phyloP scores from a whole-genome alignment of 371 early-diverging fungal species.

The Circinella minor region DNA sequence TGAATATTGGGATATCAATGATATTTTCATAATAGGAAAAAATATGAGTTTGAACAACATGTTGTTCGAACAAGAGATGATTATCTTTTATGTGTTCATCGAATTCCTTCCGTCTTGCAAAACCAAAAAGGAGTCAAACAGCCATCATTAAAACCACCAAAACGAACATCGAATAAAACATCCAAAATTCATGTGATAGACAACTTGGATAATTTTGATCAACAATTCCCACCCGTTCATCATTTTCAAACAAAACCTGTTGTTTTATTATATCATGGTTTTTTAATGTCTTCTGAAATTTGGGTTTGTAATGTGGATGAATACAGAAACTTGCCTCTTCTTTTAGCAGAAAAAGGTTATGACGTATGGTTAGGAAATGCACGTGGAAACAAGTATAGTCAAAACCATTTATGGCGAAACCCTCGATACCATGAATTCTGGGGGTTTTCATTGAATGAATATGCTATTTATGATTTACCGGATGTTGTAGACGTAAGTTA shows the following conservation, averaged over 20 bases:
- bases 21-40: constrained; percentile 26
- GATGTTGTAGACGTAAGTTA: constrained; percentile 76
- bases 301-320: constrained; percentile 86
- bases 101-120: constrained; percentile 63
- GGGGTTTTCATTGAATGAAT: constrained; percentile 94
- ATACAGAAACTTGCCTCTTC: constrained; percentile 69
- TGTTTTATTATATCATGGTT: constrained; percentile 93
- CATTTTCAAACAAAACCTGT: constrained; percentile 60
- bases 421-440: constrained; percentile 82
- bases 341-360: constrained; percentile 83
- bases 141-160: constrained; percentile 5
- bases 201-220: constrained; percentile 36
- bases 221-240: constrained; percentile 18
- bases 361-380: constrained; percentile 98
- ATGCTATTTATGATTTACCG: constrained; percentile 88
- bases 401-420: constrained; percentile 76
- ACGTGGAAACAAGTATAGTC: constrained; percentile 96
- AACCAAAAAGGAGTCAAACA: not conserved
- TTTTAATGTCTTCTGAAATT: constrained; percentile 92
- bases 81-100: constrained; percentile 87
- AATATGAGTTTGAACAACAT: constrained; percentile 84
- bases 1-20: too few species aligned
- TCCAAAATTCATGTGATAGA: constrained; percentile 37
- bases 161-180: constrained; percentile 11
- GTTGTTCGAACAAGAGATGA: constrained; percentile 87